A percentile compares a stretch with the other conserved stretches of the same genome.
phyloP scores from a whole-genome alignment of 192 early-diverging fungal species.

The Coemansia sp. region DNA sequence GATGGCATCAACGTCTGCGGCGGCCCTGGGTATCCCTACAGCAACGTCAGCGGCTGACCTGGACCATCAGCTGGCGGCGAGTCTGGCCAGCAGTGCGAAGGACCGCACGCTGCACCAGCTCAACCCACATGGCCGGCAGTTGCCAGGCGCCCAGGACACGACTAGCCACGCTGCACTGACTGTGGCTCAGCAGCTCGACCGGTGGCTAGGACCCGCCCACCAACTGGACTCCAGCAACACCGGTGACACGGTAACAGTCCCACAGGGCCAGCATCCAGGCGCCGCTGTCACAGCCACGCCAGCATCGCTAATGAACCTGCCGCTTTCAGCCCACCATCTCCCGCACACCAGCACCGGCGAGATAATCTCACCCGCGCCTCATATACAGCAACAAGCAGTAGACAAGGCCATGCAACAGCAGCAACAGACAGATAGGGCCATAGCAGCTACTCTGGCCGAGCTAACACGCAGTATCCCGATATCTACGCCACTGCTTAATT shows the following conservation, averaged over 20 bases:
- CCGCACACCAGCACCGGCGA: constrained; percentile 39
- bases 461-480: neutral
- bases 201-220: neutral
- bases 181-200: constrained; percentile 6
- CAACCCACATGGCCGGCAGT: constrained; percentile 8
- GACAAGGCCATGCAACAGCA: neutral
- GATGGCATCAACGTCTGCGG: neutral
- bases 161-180: neutral
- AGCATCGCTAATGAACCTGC: constrained; percentile 51
- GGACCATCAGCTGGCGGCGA: neutral
- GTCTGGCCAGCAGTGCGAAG: neutral
- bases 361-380: constrained; percentile 9
- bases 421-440: neutral
- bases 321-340: constrained; percentile 49
- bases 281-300: constrained; percentile 28
- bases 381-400: neutral
- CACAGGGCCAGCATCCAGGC: neutral
- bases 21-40: neutral
- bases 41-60: neutral
- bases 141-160: neutral
- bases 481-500: constrained; percentile 7
- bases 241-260: neutral
- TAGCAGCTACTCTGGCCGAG: constrained; percentile 2
- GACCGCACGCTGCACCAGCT: constrained; percentile 27
- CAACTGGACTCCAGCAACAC: neutral